A percentile compares a stretch with the other conserved stretches of the same genome.
phyloP scores from a whole-genome alignment of 164 flowering plant species.

The Chimonanthus salicifolius region DNA sequence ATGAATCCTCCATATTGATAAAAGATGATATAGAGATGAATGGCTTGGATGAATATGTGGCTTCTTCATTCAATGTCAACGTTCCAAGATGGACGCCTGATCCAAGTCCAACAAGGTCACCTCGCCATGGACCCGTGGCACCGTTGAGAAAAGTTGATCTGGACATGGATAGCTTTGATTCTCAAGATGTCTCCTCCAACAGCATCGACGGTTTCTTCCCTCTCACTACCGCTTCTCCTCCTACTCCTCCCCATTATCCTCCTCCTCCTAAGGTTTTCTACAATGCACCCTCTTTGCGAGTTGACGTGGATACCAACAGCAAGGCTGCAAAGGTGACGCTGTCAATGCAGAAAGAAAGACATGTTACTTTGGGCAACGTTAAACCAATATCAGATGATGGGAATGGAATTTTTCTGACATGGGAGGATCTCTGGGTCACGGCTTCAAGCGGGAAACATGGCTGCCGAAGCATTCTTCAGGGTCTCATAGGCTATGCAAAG shows the following conservation, averaged over 20 bases:
- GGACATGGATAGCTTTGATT: neutral
- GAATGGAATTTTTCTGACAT: conserved; percentile 44
- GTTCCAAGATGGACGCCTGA: conserved; percentile 8
- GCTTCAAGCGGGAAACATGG: conserved; percentile 26
- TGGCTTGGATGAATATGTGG: neutral
- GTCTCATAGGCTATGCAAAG: conserved; percentile 44
- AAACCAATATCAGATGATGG: neutral
- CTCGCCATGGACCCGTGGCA: neutral
- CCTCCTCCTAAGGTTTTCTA: neutral
- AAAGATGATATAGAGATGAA: neutral
- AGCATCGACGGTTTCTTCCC: conserved; percentile 3
- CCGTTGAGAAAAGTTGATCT: neutral
- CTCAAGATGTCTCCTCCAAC: neutral
- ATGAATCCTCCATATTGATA: neutral
- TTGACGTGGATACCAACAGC: neutral
- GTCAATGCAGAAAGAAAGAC: neutral
- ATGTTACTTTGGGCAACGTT: neutral
- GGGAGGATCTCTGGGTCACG: conserved; percentile 54
- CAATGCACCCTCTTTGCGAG: neutral
- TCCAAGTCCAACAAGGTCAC: conserved; percentile 4
- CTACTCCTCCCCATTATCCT: neutral
- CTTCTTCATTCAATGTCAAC: neutral
- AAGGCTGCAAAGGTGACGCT: neutral
- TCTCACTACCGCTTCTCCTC: neutral
- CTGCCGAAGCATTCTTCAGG: conserved; percentile 31